Conservation (phyloP, 2,329 filamentous ascomycete genomes). For the Tolypocladium cylindrosporum region DNA sequence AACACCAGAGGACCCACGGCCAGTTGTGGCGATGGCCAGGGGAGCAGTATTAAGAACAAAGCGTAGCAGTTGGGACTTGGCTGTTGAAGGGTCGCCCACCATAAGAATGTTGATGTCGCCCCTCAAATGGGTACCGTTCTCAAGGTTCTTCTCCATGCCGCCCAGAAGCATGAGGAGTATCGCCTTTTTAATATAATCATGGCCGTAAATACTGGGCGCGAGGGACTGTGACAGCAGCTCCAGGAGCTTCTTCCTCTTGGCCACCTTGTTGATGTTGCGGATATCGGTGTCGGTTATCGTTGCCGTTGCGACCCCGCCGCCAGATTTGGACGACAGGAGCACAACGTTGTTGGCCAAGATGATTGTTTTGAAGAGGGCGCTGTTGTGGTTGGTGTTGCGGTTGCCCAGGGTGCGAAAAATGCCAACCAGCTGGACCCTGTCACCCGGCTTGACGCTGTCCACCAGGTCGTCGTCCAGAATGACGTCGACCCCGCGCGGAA, state of each 20-base stretch:
- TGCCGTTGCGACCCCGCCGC: conserved; percentile 83
- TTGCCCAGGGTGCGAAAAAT: conserved; percentile 93
- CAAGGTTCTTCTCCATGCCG: conserved; percentile 96
- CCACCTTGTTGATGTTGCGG: conserved; percentile 94
- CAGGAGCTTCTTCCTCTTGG: conserved; percentile 90
- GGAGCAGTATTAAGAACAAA: conserved; percentile 97
- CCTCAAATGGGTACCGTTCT: conserved; percentile 94
- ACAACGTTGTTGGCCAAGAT: conserved; percentile 94
- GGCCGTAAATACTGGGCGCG: conserved; percentile 92
- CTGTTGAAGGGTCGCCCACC: conserved; percentile 97
- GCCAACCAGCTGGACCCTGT: conserved; percentile 93
- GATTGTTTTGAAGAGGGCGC: conserved; percentile 88
- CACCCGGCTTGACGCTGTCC: conserved; percentile 88
- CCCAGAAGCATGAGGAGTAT: conserved; percentile 91
- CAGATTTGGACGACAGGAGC: conserved; percentile 88
- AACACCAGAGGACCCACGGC: conserved; percentile 91
- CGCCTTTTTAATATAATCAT: conserved; percentile 96
- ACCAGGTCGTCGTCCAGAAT: conserved; percentile 95
- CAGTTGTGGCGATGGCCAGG: conserved; percentile 91
- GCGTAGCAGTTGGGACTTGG: conserved; percentile 93
- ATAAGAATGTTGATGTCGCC: conserved; percentile 99
- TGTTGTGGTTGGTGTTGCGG: conserved; percentile 81
- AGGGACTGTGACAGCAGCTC: conserved; percentile 88
- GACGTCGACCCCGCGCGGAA: conserved; percentile 91
- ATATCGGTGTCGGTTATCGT: conserved; percentile 95